Evolutionary conservation across 2,329 filamentous ascomycete species (phyloP).

Genomic region (Delphinella strobiligena): DNA sequence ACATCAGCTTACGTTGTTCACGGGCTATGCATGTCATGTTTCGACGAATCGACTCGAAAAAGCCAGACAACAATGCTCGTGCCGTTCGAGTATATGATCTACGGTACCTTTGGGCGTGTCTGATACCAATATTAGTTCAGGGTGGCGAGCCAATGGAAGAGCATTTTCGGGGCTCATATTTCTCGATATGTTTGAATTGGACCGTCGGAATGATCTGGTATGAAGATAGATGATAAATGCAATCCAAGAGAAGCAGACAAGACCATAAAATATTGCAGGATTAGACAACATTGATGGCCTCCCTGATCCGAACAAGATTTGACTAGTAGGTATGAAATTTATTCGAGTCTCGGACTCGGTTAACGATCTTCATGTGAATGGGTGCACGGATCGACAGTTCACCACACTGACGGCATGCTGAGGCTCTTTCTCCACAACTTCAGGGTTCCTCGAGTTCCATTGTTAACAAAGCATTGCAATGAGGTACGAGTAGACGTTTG

Average conservation of each 20-base stretch:
- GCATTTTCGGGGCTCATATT: background rate
- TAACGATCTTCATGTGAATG: no score
- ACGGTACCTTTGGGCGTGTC: conserved; percentile 11
- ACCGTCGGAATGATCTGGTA: background rate
- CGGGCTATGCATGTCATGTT: no score
- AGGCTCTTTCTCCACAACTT: background rate
- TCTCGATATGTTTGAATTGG: background rate
- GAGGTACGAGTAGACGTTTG: background rate
- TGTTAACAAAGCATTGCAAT: background rate
- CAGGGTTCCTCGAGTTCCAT: background rate
- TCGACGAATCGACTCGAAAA: no score
- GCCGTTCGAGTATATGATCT: background rate
- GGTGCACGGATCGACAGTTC: no score
- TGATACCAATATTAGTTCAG: conserved; percentile 7
- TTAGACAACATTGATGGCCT: no score
- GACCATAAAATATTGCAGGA: no score
- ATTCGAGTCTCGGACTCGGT: no score
- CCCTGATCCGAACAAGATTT: no score
- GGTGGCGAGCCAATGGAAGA: conserved; percentile 5
- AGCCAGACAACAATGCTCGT: background rate
- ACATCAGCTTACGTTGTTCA: background rate
- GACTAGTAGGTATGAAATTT: no score
- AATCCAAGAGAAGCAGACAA: background rate
- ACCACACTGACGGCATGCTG: no score
- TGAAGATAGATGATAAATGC: background rate